Conservation (phyloP, 1,139 yeast species). For the Kodamaea sp. region DNA sequence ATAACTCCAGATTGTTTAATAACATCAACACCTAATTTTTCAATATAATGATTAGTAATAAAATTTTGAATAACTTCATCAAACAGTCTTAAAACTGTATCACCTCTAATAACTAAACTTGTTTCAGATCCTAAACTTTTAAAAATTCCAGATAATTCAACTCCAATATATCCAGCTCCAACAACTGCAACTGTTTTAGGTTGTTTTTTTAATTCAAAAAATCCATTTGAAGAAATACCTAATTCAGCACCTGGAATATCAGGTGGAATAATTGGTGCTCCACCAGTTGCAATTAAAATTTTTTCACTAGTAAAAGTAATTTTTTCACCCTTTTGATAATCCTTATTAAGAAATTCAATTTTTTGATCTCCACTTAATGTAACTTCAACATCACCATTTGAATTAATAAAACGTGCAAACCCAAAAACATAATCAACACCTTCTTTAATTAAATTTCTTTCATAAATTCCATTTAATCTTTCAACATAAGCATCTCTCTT, state of each 20-base stretch:
- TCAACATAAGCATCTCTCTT: conserved; percentile 89
- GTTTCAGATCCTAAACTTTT: conserved; percentile 85
- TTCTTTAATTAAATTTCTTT: conserved; percentile 78
- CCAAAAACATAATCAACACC: conserved; percentile 87
- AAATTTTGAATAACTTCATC: conserved; percentile 79
- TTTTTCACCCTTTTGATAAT: conserved; percentile 45
- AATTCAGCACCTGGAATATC: conserved; percentile 73
- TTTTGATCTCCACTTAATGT: conserved; percentile 44
- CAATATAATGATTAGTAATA: conserved; percentile 72
- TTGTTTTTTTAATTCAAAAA: conserved; percentile 73
- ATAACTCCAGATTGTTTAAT: conserved; percentile 62
- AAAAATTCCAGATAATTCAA: conserved; percentile 93
- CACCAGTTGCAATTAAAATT: conserved; percentile 90
- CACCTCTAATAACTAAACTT: conserved; percentile 84
- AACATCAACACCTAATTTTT: conserved; percentile 71
- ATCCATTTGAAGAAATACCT: conserved; percentile 90
- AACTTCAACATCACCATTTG: conserved; percentile 76
- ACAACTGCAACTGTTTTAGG: conserved; percentile 92
- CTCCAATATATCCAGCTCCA: conserved; percentile 98
- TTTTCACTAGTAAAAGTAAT: conserved; percentile 74
- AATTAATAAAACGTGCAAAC: conserved; percentile 69
- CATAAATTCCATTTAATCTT: conserved; percentile 90
- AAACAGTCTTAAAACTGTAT: conserved; percentile 81
- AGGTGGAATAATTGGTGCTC: conserved; percentile 71
- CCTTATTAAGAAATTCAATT: conserved; percentile 29